Evolutionary conservation across 2,329 filamentous ascomycete species (phyloP), one percentile per base, ranked within the genome.

Genomic region (Colletotrichum tanaceti): DNA sequence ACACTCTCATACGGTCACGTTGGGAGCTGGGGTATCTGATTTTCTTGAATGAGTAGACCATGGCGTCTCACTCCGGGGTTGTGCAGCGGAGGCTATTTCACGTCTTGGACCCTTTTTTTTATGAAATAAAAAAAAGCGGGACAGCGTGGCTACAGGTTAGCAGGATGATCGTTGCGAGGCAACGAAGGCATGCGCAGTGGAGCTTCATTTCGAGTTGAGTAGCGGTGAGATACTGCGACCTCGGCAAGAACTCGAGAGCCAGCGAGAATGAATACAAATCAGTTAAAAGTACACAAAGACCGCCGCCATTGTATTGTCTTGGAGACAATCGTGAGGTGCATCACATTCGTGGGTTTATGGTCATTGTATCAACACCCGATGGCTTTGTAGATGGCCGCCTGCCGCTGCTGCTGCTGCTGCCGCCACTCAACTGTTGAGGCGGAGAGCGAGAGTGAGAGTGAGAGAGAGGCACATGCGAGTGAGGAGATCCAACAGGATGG

Each of bases 141-240:
- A 65, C 62, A 65, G 55, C 65, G 65, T 68, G 65, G 62, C 65
- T 68, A 68, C 65, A 65, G 62, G 62, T 65, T 68, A 68, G 62
- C 65, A 68, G 44, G 65, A 55, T 60, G 22, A 65, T 55, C 16
- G 65, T 68, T 68, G 65, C 65, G 65, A 68, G 65, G 65, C 65
- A 68, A 68, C 65, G 55, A 43, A 63, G 20, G 38, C 28, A 20
- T 35, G 58, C 22, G 43, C 32, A 50, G 65, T 65, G 65, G 65
- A 68, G 65, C 62, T 46, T 35, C 41, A 49, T 41, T 57, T 68
- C 43, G 43, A 50, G 50, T 47, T 52, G 62, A 65, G 62, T 65
- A 55, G 65, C 65, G 65, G 65, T 68, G 65, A 68, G 65, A 55
- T 18, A 35, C 46, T 50, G 20, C 61, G 22, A 60, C 41, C 62